Evolutionary conservation across 345 rosid species (phyloP).

Genomic region (Combretum micranthum): DNA sequence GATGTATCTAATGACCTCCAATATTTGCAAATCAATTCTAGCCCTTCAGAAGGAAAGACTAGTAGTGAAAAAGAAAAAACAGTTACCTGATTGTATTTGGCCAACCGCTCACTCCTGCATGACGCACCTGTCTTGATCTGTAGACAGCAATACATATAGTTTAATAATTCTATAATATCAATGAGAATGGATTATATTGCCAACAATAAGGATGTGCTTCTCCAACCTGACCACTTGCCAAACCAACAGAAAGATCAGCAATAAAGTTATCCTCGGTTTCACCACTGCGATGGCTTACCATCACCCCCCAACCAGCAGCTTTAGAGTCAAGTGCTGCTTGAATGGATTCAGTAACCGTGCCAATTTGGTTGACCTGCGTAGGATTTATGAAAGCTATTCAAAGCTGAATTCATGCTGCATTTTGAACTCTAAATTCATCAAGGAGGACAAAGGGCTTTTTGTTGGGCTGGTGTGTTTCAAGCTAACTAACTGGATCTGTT

Average conservation of each 20-base stretch:
- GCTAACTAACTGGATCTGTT: no score
- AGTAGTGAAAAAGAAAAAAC: neutral
- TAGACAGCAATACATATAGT: neutral
- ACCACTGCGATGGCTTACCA: conserved; percentile 98
- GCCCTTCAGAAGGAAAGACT: neutral
- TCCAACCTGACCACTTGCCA: conserved; percentile 93
- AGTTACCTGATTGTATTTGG: conserved; percentile 93
- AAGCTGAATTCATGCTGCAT: no score
- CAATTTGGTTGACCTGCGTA: conserved; percentile 93
- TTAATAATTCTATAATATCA: neutral
- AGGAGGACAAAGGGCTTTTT: no score
- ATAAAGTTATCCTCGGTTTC: conserved; percentile 97
- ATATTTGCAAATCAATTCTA: no score
- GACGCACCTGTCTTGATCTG: conserved; percentile 99
- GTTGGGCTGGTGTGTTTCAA: no score
- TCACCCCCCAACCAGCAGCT: conserved; percentile 99
- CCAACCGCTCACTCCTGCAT: conserved; percentile 88
- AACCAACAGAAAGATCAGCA: conserved; percentile 93
- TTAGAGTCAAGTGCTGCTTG: conserved; percentile 94
- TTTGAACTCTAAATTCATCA: no score
- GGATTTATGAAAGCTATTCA: neutral
- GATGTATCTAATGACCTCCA: no score
- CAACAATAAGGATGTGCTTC: neutral
- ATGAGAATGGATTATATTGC: neutral
- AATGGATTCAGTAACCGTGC: conserved; percentile 90